A percentile compares a stretch with the other conserved stretches of the same genome.
phyloP scores from a whole-genome alignment of 2,329 filamentous ascomycete species.

The Colletotrichum tropicicola region DNA sequence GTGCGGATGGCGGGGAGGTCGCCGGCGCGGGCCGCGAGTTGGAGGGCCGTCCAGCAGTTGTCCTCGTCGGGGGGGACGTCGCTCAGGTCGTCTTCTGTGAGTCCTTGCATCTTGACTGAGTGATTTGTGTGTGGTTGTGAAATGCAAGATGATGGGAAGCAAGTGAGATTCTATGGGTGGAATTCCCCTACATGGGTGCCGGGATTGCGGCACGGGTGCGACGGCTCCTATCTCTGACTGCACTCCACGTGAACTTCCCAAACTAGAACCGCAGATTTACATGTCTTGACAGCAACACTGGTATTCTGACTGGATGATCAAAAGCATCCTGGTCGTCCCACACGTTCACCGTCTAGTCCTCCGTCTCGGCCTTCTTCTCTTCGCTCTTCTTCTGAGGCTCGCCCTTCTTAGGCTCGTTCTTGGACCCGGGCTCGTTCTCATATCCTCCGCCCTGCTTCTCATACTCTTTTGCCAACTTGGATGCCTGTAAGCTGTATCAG shows the following conservation, averaged over 20 bases:
- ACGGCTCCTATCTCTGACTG: background rate
- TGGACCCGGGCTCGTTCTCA: conserved; percentile 49
- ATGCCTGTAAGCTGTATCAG: conserved; percentile 33
- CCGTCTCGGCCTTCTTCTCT: conserved; percentile 32
- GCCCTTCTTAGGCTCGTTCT: conserved; percentile 44
- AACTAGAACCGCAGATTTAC: no score
- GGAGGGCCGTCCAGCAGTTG: conserved; percentile 45
- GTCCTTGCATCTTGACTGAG: background rate
- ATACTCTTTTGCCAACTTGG: conserved; percentile 51
- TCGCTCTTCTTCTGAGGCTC: conserved; percentile 37
- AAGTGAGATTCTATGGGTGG: background rate
- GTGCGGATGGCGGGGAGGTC: conserved; percentile 36
- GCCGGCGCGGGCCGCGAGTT: conserved; percentile 42
- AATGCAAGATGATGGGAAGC: no score
- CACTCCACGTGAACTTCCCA: background rate
- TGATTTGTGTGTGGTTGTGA: background rate
- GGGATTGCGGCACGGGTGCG: conserved; percentile 14
- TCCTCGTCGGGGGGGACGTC: conserved; percentile 31
- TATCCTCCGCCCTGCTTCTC: conserved; percentile 51
- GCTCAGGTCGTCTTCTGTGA: background rate
- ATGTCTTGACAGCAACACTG: no score
- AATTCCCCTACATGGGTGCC: background rate
- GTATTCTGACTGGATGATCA: no score
- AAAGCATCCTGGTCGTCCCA: background rate
- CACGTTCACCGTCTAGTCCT: background rate